A percentile compares a stretch with the other conserved stretches of the same genome.
These are phyloP conservation scores for Geotrichum histeridarum DNA, from an alignment of 1,139 yeast genomes.

Conservation along the genomic window DNA sequence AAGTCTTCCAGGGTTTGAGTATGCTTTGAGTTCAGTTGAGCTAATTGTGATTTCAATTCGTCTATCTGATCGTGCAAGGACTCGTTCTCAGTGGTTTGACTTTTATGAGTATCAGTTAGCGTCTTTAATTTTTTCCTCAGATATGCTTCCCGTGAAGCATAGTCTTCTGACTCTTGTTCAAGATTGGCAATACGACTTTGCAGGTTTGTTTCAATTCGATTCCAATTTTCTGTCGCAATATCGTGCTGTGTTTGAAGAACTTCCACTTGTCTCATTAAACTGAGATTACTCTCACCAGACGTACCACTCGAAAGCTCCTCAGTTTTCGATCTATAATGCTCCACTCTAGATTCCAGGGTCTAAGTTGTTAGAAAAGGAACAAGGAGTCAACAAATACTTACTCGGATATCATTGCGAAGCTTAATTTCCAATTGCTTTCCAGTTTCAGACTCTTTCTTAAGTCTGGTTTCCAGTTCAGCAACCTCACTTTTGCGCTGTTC, in stretches of 20 bases:
- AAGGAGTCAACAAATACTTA: constrained; percentile 17
- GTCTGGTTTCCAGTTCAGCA: constrained; percentile 25
- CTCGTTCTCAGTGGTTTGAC: constrained; percentile 26
- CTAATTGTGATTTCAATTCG: constrained; percentile 26
- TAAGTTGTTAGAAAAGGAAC: constrained; percentile 15
- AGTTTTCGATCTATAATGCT: constrained; percentile 41
- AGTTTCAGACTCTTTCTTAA: constrained; percentile 23
- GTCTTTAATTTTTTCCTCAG: constrained; percentile 27
- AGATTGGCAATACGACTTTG: constrained; percentile 46
- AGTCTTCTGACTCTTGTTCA: constrained; percentile 40
- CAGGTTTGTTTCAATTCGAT: constrained; percentile 52
- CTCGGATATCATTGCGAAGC: constrained; percentile 31
- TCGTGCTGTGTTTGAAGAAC: constrained; percentile 61
- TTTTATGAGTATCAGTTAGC: constrained; percentile 24
- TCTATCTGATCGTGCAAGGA: constrained; percentile 32
- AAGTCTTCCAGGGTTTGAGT: constrained; percentile 10
- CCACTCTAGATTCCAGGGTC: constrained; percentile 42
- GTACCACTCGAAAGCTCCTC: constrained; percentile 36
- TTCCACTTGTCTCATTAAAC: constrained; percentile 44
- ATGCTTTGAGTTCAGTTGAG: constrained; percentile 13
- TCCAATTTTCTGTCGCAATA: constrained; percentile 64
- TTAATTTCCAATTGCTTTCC: constrained; percentile 23
- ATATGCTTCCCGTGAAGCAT: constrained; percentile 26
- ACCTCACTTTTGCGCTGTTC: constrained; percentile 25
- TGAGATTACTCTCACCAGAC: constrained; percentile 27